These are phyloP conservation scores for Scenedesmus sp. DNA, from an alignment of 163 green algal genomes.

Conservation along the genomic window DNA sequence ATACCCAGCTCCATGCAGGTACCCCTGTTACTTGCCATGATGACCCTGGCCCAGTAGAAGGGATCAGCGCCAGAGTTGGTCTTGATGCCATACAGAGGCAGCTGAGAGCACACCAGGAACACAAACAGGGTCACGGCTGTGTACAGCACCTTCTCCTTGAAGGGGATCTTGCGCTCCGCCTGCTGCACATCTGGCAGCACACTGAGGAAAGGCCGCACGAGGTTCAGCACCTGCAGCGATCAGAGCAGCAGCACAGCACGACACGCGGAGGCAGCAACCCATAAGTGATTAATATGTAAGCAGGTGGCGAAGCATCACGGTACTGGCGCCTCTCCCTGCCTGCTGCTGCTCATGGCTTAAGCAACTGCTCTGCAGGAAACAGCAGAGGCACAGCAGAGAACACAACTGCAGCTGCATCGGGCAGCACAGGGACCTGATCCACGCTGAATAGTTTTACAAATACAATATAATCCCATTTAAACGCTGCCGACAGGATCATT, in stretches of 20 bases:
- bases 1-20: slow-evolving; percentile 99
- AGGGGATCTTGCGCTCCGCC: slow-evolving; percentile 80
- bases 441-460: not conserved
- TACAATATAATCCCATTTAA: not conserved
- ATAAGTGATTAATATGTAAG: not conserved
- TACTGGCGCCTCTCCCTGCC: not conserved
- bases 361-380: not conserved
- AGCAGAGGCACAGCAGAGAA: not conserved
- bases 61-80: slow-evolving; percentile 93
- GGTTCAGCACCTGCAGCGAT: slow-evolving; percentile 65
- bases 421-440: not conserved
- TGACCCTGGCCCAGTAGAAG: slow-evolving; percentile 99
- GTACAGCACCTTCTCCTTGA: slow-evolving; percentile 95
- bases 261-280: not conserved
- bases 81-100: slow-evolving; percentile 99
- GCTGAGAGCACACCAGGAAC: slow-evolving; percentile 99
- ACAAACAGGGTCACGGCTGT: slow-evolving; percentile 97
- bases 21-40: slow-evolving; percentile 98
- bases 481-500: not conserved
- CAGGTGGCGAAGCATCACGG: not conserved
- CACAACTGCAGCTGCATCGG: not conserved
- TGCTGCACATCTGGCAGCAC: slow-evolving; percentile 84
- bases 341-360: not conserved
- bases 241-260: not conserved
- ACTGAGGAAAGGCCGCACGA: slow-evolving; percentile 86